These are phyloP conservation scores for Scheffersomyces lignicola DNA, from an alignment of 1,139 yeast species.

Conservation along the genomic window DNA sequence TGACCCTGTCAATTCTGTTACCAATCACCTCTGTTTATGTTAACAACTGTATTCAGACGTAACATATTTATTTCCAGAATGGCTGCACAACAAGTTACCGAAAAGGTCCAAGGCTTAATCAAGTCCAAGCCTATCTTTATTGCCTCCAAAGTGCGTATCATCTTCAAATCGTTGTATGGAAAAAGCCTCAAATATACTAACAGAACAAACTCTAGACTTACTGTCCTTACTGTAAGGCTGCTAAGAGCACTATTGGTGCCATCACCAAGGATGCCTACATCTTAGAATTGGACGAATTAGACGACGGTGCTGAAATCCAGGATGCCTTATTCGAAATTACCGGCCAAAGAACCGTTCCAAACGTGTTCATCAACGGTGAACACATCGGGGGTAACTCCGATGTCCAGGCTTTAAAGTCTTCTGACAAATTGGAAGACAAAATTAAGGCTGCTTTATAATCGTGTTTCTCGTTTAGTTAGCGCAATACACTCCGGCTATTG, in stretches of 20 bases:
- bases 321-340: slow-evolving; percentile 72
- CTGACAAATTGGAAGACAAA: slow-evolving; percentile 34
- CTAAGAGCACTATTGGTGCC: slow-evolving; percentile 57
- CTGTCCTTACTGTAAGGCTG: slow-evolving; percentile 72
- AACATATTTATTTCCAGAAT: slow-evolving; percentile 17
- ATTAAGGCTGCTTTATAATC: slow-evolving; percentile 40
- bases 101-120: slow-evolving; percentile 65
- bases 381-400: slow-evolving; percentile 96
- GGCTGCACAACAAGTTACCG: slow-evolving; percentile 51
- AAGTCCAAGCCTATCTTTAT: slow-evolving; percentile 70
- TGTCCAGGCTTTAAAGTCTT: slow-evolving; percentile 58
- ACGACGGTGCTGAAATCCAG: slow-evolving; percentile 60
- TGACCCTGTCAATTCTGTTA: too few relatives aligned
- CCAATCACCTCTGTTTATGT: too few relatives aligned
- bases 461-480: too few relatives aligned
- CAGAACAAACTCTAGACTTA: slow-evolving; percentile 23
- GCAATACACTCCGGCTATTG: too few relatives aligned
- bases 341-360: slow-evolving; percentile 94
- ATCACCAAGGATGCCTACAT: slow-evolving; percentile 58
- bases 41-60: slow-evolving; percentile 7
- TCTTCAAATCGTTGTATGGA: too few relatives aligned
- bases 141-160: slow-evolving; percentile 66
- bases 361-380: slow-evolving; percentile 82
- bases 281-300: slow-evolving; percentile 58
- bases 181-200: slow-evolving; percentile 22